Conservation (phyloP, 768 basidiomycete species). For the Nidularia sp. region DNA sequence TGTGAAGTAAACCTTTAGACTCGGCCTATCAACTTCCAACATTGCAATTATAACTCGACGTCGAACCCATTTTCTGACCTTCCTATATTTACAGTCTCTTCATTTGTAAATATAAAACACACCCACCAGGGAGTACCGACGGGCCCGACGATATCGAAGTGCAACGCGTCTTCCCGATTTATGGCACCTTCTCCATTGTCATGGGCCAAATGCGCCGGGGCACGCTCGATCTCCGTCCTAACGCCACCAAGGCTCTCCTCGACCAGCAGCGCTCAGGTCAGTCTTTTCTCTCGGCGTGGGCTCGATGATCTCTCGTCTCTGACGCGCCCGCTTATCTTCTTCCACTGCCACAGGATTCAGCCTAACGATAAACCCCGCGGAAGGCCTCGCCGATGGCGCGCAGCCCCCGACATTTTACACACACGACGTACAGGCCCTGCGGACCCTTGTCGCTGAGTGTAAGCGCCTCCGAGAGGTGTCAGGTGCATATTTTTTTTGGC, state of each 20-base stretch:
- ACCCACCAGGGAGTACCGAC: conserved; percentile 9
- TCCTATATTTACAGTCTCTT: conserved; percentile 34
- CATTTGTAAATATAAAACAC: conserved; percentile 36
- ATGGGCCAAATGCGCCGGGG: conserved; percentile 50
- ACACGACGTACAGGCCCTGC: conserved; percentile 41
- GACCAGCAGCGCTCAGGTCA: conserved; percentile 40
- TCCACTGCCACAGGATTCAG: conserved; percentile 36
- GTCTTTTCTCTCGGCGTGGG: background rate
- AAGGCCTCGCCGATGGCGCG: conserved; percentile 11
- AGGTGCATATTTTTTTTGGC: conserved; percentile 26
- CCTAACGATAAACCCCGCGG: conserved; percentile 48
- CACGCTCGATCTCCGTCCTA: conserved; percentile 27
- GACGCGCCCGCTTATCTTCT: background rate
- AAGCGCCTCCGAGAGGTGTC: conserved; percentile 49
- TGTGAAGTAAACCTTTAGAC: no score
- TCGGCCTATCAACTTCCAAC: no score
- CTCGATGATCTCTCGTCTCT: background rate
- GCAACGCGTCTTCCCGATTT: conserved; percentile 53
- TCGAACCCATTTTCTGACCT: no score
- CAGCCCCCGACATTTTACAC: conserved; percentile 39
- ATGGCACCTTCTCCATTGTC: conserved; percentile 45
- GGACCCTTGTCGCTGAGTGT: conserved; percentile 47
- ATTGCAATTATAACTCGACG: no score
- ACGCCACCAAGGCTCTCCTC: conserved; percentile 14
- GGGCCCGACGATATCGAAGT: conserved; percentile 31